Evolutionary conservation across 1,284 basidiomycete genomes (phyloP).

Genomic region (Phylloboletellus chloephorus): DNA sequence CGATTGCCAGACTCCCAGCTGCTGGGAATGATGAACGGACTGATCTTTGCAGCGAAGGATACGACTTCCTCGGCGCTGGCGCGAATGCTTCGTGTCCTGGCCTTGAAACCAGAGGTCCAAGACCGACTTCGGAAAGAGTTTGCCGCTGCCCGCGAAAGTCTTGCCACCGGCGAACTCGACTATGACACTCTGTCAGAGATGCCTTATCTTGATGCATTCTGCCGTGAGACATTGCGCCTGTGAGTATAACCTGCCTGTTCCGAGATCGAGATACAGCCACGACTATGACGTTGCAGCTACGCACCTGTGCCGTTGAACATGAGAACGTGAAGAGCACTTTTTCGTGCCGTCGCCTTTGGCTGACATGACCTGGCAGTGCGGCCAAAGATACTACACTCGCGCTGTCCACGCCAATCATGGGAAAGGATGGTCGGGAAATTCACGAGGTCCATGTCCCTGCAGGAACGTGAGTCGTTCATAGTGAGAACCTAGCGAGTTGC

Average conservation of each 20-base stretch:
- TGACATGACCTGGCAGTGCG: too few species aligned
- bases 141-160: not conserved
- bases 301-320: constrained; percentile 1
- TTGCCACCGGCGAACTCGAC: not conserved
- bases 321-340: constrained; percentile 1
- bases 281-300: not conserved
- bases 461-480: too few species aligned
- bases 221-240: not conserved
- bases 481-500: too few species aligned
- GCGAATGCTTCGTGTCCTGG: not conserved
- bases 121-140: constrained; percentile 1
- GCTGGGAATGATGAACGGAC: constrained; percentile 2
- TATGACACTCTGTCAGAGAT: not conserved
- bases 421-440: too few species aligned
- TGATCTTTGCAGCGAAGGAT: constrained; percentile 5
- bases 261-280: not conserved
- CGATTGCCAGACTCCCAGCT: constrained; percentile 20
- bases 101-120: not conserved
- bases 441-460: too few species aligned
- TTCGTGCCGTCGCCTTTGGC: too few species aligned
- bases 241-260: not conserved
- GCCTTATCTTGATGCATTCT: constrained; percentile 1
- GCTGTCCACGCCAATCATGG: not conserved
- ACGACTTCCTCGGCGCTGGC: constrained; percentile 1
- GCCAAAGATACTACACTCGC: too few species aligned